Percentiles rank a stretch among this genome's conserved stretches.
Conservation (phyloP, 2,329 filamentous ascomycete species). For the Fusarium papillatum region DNA sequence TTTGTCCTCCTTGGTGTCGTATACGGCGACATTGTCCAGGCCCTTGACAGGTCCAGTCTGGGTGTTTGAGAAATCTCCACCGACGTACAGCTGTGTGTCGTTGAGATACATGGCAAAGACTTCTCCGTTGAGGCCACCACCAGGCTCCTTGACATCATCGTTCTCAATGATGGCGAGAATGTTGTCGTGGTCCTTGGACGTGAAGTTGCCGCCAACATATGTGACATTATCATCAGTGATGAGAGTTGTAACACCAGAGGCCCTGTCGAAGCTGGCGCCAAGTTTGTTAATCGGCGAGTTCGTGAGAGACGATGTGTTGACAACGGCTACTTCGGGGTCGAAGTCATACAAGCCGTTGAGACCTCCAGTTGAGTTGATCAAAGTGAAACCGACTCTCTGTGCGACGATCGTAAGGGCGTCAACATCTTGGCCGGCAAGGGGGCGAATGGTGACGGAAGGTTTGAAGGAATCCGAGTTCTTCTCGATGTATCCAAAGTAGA, state of each 20-base stretch:
- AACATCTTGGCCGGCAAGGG: constrained; percentile 73
- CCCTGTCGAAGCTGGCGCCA: constrained; percentile 75
- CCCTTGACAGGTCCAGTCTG: constrained; percentile 71
- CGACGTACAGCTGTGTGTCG: constrained; percentile 80
- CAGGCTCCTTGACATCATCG: constrained; percentile 72
- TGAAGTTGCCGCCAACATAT: constrained; percentile 90
- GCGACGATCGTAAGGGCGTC: constrained; percentile 85
- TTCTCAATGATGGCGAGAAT: constrained; percentile 80
- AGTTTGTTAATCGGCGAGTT: constrained; percentile 83
- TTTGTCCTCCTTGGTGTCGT: constrained; percentile 74
- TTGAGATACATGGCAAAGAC: constrained; percentile 81
- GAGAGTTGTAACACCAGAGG: constrained; percentile 80
- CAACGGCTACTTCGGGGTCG: constrained; percentile 68
- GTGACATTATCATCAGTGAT: constrained; percentile 72
- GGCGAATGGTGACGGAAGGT: constrained; percentile 83
- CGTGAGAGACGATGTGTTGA: constrained; percentile 74
- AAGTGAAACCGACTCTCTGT: constrained; percentile 84
- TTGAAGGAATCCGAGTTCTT: constrained; percentile 80
- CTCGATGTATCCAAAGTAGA: constrained; percentile 90
- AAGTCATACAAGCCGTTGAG: constrained; percentile 95
- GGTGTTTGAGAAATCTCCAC: constrained; percentile 87
- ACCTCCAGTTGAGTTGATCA: constrained; percentile 81
- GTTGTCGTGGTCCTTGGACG: constrained; percentile 76
- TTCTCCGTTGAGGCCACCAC: constrained; percentile 83
- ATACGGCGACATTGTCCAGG: constrained; percentile 83